Base-by-base conservation (phyloP, 2,329 filamentous ascomycete genomes). In the Escovopsis weberi region DNA sequence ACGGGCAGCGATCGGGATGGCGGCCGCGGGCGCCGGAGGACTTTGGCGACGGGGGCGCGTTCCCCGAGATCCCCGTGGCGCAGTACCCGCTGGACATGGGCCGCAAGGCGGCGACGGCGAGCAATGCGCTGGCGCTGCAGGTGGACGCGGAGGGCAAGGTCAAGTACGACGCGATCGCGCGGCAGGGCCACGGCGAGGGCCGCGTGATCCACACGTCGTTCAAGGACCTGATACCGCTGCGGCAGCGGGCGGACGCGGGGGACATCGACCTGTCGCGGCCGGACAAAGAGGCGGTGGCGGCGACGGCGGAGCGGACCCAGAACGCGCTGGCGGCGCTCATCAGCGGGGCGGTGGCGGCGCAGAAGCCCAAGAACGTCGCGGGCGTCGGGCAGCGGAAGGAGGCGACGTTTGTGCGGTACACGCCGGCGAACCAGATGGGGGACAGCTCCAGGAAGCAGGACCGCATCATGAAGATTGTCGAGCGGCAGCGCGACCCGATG, bases 51-150 rank as follows among this genome's bases (percentile, higher is more conserved):
- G 91, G 91, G 49, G 91, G 91, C 54, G 87, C 89, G 41, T 98
- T 95, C 58, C 91, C 91, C 33, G 89, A 96, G 64, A 80, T 95
- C 26, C 80, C 85, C 12, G 79, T 96, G 41, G 91, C 89, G 37
- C 91, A 98, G 58, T 98, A 96, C 58, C 91, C 91, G 10, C 75
- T 94, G 40, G 85, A 94, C 46, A 95, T 96, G 86, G 89, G 89
- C 45, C 78, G 81, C 54, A 93, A 94, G 63, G 72, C 73, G 33
- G 67, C 76, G 8, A 72, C 69, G 30, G 76, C 72, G 38, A 91
- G 80, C 51, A 96, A 94, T 64, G 88, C 91, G 43, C 73, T 98
- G 39, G 82, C 87, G n/a, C 73, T 96, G 30, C 85, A 94, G 59
- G 87, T 96, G 33, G 87, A 96, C 57, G 78, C 73, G 0, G 82